Percentiles rank a stretch among this genome's conserved stretches.
phyloP scores from a whole-genome alignment of 1,284 basidiomycete species.

The Apiotrichum siamense region DNA sequence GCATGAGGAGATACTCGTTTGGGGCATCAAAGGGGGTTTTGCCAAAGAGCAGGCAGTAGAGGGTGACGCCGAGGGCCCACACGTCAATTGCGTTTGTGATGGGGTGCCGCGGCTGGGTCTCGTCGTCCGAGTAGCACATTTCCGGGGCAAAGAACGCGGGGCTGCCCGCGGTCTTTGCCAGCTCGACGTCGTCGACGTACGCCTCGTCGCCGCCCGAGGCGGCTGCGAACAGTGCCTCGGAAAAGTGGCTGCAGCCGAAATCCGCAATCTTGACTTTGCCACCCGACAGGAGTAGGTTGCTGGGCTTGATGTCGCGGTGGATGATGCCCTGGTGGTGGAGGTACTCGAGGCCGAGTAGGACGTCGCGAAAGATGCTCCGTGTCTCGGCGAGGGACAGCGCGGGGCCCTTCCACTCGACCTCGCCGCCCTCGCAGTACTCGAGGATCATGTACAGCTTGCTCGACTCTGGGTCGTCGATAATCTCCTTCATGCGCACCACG shows the following conservation, averaged over 20 bases:
- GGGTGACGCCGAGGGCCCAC: conserved; percentile 98
- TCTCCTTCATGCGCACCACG: conserved; percentile 84
- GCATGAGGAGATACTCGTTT: conserved; percentile 75
- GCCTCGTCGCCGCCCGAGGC: conserved; percentile 53
- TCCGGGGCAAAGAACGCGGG: conserved; percentile 98
- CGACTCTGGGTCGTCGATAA: conserved; percentile 86
- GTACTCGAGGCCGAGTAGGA: conserved; percentile 88
- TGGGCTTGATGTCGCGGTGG: conserved; percentile 98
- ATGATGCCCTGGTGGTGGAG: conserved; percentile 96
- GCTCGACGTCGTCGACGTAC: conserved; percentile 71
- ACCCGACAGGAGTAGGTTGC: conserved; percentile 85
- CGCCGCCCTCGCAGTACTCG: conserved; percentile 92
- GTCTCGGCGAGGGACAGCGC: conserved; percentile 76
- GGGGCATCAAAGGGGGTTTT: conserved; percentile 62
- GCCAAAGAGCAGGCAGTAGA: conserved; percentile 92
- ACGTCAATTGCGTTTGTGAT: conserved; percentile 96
- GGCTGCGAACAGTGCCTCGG: conserved; percentile 64
- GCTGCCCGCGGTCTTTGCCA: conserved; percentile 90
- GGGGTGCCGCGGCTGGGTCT: conserved; percentile 53
- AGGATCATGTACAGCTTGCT: conserved; percentile 94
- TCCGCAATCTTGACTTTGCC: conserved; percentile 94
- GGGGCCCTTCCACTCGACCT: conserved; percentile 85
- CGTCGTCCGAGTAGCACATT: conserved; percentile 58
- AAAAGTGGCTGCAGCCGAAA: conserved; percentile 96
- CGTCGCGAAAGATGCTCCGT: conserved; percentile 81